A percentile compares a stretch with the other conserved stretches of the same genome.
Conservation (phyloP, 2,329 filamentous ascomycete genomes). For the Curvularia eragrostidis region DNA sequence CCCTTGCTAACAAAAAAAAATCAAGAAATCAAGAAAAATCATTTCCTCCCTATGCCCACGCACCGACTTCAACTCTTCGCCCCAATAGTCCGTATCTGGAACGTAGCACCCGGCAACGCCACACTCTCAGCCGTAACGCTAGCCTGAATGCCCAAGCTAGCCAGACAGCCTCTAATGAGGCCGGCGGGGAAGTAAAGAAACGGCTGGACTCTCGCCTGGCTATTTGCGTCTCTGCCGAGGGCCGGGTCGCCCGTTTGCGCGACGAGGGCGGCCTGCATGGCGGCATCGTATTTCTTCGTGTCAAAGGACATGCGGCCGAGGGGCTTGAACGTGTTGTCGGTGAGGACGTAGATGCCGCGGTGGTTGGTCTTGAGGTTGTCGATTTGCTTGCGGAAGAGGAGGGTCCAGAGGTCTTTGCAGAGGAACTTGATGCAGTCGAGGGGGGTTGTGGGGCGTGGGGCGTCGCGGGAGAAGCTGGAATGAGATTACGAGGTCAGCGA, state of each 20-base stretch:
- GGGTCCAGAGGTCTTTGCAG: conserved; percentile 96
- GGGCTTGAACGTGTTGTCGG: conserved; percentile 89
- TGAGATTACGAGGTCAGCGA: not conserved
- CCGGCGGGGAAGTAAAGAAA: conserved; percentile 97
- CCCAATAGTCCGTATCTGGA: conserved; percentile 89
- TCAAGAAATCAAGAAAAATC: too few species aligned
- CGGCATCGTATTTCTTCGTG: conserved; percentile 42
- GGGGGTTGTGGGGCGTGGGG: conserved; percentile 87
- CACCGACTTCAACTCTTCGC: conserved; percentile 66
- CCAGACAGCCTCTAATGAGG: conserved; percentile 86
- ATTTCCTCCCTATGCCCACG: too few species aligned
- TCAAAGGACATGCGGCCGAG: conserved; percentile 90
- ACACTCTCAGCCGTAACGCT: conserved; percentile 89
- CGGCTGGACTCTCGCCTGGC: conserved; percentile 50
- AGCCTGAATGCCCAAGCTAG: conserved; percentile 88
- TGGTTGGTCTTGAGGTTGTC: conserved; percentile 99
- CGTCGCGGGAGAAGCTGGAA: conserved; percentile 76
- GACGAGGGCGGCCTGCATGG: conserved; percentile 38
- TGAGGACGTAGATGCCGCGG: conserved; percentile 92
- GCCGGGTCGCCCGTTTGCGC: conserved; percentile 41
- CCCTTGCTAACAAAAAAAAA: not conserved
- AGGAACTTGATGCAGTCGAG: conserved; percentile 98
- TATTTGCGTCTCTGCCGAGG: conserved; percentile 60
- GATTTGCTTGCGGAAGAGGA: conserved; percentile 95
- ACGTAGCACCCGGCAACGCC: conserved; percentile 86